Percentiles rank a stretch among this genome's conserved stretches.
Conservation (phyloP, 768 basidiomycete genomes). For the Panaeolus papilionaceus region DNA sequence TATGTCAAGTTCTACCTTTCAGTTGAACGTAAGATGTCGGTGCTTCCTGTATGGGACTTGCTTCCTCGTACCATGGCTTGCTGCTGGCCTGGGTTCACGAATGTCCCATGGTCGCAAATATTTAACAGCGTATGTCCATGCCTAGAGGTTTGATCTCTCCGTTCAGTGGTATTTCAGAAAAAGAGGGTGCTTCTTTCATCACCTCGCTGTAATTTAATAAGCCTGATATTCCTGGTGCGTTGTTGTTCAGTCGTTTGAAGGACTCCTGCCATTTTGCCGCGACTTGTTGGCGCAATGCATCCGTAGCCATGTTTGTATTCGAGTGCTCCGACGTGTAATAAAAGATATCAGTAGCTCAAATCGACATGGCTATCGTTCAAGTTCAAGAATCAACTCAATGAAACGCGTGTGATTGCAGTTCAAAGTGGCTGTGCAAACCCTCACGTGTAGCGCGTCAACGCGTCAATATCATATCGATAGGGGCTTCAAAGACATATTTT, state of each 20-base stretch:
- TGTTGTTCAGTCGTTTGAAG: constrained; percentile 66
- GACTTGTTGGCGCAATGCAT: constrained; percentile 69
- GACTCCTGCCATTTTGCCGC: constrained; percentile 76
- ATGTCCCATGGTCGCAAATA: constrained; percentile 65
- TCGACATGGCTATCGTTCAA: no score
- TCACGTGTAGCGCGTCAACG: no score
- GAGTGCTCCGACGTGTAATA: no score
- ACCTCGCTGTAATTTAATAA: constrained; percentile 71
- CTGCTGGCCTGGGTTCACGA: constrained; percentile 26
- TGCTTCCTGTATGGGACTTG: constrained; percentile 9
- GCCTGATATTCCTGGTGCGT: constrained; percentile 66
- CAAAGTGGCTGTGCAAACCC: no score
- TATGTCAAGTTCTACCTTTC: constrained; percentile 45
- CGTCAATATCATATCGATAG: no score
- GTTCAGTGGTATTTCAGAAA: constrained; percentile 9
- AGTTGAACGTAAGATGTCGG: constrained; percentile 13
- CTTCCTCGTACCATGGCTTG: no score
- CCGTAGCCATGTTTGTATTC: constrained; percentile 53
- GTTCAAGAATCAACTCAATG: no score
- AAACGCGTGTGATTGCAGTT: no score
- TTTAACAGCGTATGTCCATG: constrained; percentile 61
- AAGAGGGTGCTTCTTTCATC: constrained; percentile 14
- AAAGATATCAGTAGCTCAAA: no score
- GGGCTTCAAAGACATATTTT: no score
- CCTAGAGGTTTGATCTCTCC: constrained; percentile 41